Evolutionary conservation across 441 rosid species (phyloP), one percentile per base, ranked within the genome.

Genomic region (Populus hybrid): DNA sequence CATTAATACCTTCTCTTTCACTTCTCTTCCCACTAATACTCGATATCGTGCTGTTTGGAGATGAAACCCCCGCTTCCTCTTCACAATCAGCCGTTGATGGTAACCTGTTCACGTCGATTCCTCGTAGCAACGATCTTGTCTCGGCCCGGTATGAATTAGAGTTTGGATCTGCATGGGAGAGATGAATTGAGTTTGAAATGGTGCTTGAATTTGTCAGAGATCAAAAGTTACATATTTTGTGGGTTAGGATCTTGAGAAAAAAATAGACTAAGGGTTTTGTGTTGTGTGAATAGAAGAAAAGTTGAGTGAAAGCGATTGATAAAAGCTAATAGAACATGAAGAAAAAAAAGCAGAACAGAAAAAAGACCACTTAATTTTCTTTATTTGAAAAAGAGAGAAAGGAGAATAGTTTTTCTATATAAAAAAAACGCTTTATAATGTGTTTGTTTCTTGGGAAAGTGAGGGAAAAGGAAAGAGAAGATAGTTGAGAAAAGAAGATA

Each of bases 11-110:
- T 76, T 94, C 99, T 69, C 98, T 86, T 78, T 91, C 98, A 77
- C 91, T 90, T 77, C 97, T 88, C 82, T 94, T 95, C 2, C 99
- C 98, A n/a, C 93, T 92, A 0, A 91, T 78, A 81, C 94, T 90
- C 10, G 99, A 95, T 70, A 91, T 80, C 70, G 97, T 92, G 77
- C 99, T 95, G 85, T 94, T 94, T 1, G 97, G 98, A 0, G 98
- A 96, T 16, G 98, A 93, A 24, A 88, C 94, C 9, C 92, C 98
- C 4, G 87, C 96, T 36, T 93, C 95, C 71, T 96, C 98, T 35
- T 93, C 97, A 61, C 90, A 90, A 68, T 91, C 92, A 20, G 69
- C 89, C 23, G 87, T 84, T 0, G 90, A 79, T 53, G 97, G 94
- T 64, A 90, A 75, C 77, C 90, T 80, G 85, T 96, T 96, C 86